Evolutionary conservation across 495 filamentous ascomycete species (phyloP), one percentile per base, ranked within the genome.

Genomic region (Podospora bellae-mahoneyi): DNA sequence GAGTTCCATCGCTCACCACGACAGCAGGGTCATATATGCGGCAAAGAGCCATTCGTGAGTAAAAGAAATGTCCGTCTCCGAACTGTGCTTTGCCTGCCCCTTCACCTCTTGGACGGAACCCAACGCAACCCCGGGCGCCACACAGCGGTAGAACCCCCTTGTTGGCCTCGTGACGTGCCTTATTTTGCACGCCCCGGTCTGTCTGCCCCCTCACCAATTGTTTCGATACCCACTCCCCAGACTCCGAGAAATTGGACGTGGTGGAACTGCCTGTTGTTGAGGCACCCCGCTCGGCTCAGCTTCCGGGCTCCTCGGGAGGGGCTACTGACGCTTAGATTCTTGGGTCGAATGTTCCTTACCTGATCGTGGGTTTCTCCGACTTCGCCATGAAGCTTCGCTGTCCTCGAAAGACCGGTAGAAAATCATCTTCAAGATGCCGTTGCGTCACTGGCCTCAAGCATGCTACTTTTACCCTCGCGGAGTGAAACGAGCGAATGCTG

Each of bases 81-180:
- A 48, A 2, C 13, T 16, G 15, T 48, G 39, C 39, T 48, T 48
- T 48, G 39, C 39, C 39, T 48, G 39, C 39, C 39, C 39, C 39
- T 6, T 48, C 39, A 48, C 39, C 9, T 48, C 39, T 48, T 48
- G 39, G 39, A 48, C 39, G 39, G 15, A 48, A 48, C 39, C 39
- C 39, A 48, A 48, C 15, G 9, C 39, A 63, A 63, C 28, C 61
- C 34, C 61, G 30, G 61, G 34, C 61, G 61, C 61, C 61, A 58
- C 55, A 58, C n/a, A 58, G 20, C 19, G 30, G 61, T 32, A 27
- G 54, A 44, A 63, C 27, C 53, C 27, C 61, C 61, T 63, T 34
- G 28, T 27, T 67, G 70, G 39, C 74, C 74, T 69, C 74, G 72
- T 76, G 74, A 76, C 71, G 66, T 65, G 67, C 70, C 65, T 62